A percentile compares a stretch with the other conserved stretches of the same genome.
Conservation (phyloP, 257 asterid species). For the Solanum medicagineum region DNA sequence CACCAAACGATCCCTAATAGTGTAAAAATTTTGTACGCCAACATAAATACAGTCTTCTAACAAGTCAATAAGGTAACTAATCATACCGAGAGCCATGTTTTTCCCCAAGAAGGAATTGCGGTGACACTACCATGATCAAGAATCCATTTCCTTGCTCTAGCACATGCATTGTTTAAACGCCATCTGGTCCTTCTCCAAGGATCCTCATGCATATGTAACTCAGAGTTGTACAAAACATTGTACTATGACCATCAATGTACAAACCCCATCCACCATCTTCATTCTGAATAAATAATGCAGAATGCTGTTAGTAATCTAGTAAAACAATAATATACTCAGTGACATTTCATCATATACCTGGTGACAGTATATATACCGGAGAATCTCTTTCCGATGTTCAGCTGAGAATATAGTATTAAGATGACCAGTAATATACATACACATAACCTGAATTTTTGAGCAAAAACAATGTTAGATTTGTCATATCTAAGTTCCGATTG, state of each 20-base stretch:
- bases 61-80: background rate
- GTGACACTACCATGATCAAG: conserved; percentile 60
- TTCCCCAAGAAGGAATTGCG: conserved; percentile 75
- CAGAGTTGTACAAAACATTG: conserved; percentile 55
- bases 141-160: conserved; percentile 68
- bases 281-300: conserved; percentile 17
- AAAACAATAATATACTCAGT: background rate
- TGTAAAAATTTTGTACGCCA: no score
- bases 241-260: conserved; percentile 69
- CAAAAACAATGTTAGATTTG: no score
- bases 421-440: conserved; percentile 51
- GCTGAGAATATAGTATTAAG: conserved; percentile 39
- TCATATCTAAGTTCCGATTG: background rate
- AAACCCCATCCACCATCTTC: conserved; percentile 86
- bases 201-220: conserved; percentile 58
- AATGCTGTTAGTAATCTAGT: background rate
- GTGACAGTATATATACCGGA: conserved; percentile 55
- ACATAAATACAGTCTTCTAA: background rate
- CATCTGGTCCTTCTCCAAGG: conserved; percentile 51
- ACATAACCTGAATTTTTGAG: conserved; percentile 36
- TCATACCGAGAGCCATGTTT: conserved; percentile 62
- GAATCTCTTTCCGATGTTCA: conserved; percentile 49
- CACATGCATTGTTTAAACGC: conserved; percentile 33
- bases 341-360: conserved; percentile 18
- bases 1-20: no score